Evolutionary conservation across 768 basidiomycete species (phyloP).

Genomic region (Ephemerocybe angulata): DNA sequence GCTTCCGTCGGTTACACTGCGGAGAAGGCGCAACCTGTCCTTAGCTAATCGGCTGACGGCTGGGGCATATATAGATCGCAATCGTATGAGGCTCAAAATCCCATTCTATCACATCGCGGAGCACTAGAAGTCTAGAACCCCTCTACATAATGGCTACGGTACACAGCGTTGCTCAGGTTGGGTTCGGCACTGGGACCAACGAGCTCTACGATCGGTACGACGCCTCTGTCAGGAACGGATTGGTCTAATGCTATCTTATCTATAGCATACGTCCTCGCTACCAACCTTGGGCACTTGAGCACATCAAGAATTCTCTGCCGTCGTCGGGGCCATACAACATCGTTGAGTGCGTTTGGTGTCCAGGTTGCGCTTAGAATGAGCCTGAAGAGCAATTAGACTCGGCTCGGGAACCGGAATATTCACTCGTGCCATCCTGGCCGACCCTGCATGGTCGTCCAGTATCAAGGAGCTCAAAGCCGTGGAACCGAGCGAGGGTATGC

Average conservation of each 20-base stretch:
- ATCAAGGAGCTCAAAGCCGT: conserved; percentile 61
- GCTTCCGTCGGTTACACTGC: neutral
- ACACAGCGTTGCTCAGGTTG: conserved; percentile 63
- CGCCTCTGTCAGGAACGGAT: neutral
- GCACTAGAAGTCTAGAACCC: no score
- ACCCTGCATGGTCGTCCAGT: conserved; percentile 48
- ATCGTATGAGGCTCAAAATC: no score
- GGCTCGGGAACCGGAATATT: conserved; percentile 89
- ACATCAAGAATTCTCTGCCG: conserved; percentile 51
- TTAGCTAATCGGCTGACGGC: no score
- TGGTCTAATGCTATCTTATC: neutral
- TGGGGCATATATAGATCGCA: no score
- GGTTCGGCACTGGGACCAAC: conserved; percentile 80
- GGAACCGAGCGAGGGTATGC: conserved; percentile 89
- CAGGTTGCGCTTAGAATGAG: neutral
- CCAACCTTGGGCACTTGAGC: conserved; percentile 55
- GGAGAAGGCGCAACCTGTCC: neutral
- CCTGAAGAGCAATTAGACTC: conserved; percentile 42
- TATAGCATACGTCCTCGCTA: conserved; percentile 80
- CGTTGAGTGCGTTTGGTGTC: conserved; percentile 59
- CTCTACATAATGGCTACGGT: conserved; percentile 49
- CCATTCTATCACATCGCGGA: no score
- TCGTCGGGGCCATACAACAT: conserved; percentile 47
- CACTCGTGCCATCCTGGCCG: conserved; percentile 72
- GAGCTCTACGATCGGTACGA: conserved; percentile 71